Evolutionary conservation across 2,329 filamentous ascomycete genomes (phyloP), one percentile per base, ranked within the genome.

Genomic region (Pseudocercospora cruenta): DNA sequence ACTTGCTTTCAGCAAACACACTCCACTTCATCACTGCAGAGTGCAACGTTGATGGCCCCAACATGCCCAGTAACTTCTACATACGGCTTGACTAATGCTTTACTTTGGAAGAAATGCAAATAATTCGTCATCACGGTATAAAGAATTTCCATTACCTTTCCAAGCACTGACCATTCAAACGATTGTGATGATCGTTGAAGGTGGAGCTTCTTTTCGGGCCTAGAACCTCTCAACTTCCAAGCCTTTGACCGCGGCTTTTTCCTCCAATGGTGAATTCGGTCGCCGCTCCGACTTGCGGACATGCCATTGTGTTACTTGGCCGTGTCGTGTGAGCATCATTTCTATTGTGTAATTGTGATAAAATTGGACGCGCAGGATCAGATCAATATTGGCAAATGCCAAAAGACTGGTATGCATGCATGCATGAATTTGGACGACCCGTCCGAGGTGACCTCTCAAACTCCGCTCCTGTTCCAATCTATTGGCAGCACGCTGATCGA

Each of bases 291-390:
- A 55, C 21, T 26, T 24, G 49, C 4, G 12, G 12, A 36, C 33
- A 16, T 33, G 31, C 12, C 31, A 33, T 33, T 33, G 2, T 14
- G 10, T 33, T 33, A 33, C 22, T 53, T 53, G 22, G 22, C 22
- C 21, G 12, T 28, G 49, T 53, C 22, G 19, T 22, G 22, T 22
- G n/a, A 53, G 49, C 12, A 22, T 22, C 24, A 26, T 22, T 53
- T 53, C 49, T 53, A 28, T 33, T 53, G 49, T 53, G 49, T 53
- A 53, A 53, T 53, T 53, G 49, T 28, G 24, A 28, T 26, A 54
- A 26, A n/a, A 54, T 54, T 28, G 51, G 45, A 49, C 7, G 22
- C 8, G 22, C 8, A 49, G 45, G 45, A 49, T 49, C 12, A 33
- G 31, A 33, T 33, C 31, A 3, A 33, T 33, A 10, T 33, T 33